Base-by-base conservation (phyloP, 805 yeast species). In the Jamesozyma lodderae region DNA sequence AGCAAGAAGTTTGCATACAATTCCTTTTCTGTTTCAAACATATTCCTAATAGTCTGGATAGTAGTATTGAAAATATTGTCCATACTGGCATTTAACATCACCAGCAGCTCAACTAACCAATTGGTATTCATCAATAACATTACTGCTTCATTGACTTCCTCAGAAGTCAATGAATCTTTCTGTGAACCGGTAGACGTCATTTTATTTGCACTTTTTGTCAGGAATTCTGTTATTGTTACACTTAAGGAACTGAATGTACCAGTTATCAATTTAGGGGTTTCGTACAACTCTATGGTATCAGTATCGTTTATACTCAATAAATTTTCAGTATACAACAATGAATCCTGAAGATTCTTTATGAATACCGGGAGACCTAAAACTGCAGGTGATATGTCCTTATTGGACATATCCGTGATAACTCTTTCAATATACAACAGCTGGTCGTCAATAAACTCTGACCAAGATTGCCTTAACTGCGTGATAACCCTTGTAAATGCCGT, bases 401-500 rank as follows among this genome's bases (percentile, higher is more conserved):
- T 16, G 50, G 63, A 37, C 53, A 48, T 6, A 51, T 54, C 28
- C 55, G 49, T 37, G 4, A 41, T 35, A 13, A 47, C 56, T 39
- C 69, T 64, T 29, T 67, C 68, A 14, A 77, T 64, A 13, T 51
- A 45, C 22, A 66, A 60, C 5, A 72, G 59, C 53, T 82, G 85
- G n/a, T 60, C 61, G 14, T 70, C 72, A 18, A 80, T 58, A 44
- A 73, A 75, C 43, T 72, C 73, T 15, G 61, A 60, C 94, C 94
- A 85, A 14, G 66, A 63, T 25, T 58, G 59, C 29, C 60, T 61
- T 31, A 77, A 63, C 52, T 72, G 73, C 21, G 75, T 75, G n/a
- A 65, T 60, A 4, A 77, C 46, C 42, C 73, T 74, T 23, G 64
- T 66, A 43, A 80, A 63, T 37, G 70, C 64, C 28, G 69, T 66